Base-by-base conservation (phyloP, 345 rosid genomes). In the Brassica carinata region DNA sequence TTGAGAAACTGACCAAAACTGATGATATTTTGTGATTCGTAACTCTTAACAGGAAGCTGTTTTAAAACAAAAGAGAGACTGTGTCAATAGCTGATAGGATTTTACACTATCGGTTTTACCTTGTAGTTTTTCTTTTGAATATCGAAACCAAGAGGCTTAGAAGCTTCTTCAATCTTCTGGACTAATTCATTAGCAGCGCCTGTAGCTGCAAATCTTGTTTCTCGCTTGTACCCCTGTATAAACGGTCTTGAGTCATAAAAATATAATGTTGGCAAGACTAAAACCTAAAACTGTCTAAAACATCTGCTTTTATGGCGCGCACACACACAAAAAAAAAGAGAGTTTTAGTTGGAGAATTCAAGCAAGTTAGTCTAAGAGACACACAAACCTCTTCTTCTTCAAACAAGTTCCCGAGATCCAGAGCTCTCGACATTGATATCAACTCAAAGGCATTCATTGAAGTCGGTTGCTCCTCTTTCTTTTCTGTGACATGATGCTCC, bases 371-470 rank as follows among this genome's bases (percentile, higher is more conserved):
- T 71, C 55, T 76, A 71, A 57, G 18, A 74, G 30, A 77, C 87
- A 61, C 31, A 93, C 99, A 43, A 95, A 89, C 93, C 71, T 90
- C 98, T 63, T 73, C 98, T 63, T 73, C 84, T 31, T 89, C 97
- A 74, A 96, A 93, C 89, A 96, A 86, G 84, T 96, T 96, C 85
- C 81, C 98, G 15, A 96, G 97, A 83, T 96, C 91, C 74, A 96
- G 85, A 77, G 97, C 98, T 81, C 86, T 96, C 7, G 99, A 90
- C 96, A 96, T 85, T 38, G 98, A 89, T 84, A 96, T 96, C 77
- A 96, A 83, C 84, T 96, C 97, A 36, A 96, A 96, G n/a, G 99
- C 99, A 78, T 93, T 96, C 98, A 96, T 96, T 5, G 94, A 85
- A 31, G 90, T 82, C 34, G 99, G 99, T 72, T 89, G 91, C 82